Evolutionary conservation across 2,329 filamentous ascomycete species (phyloP), one percentile per base, ranked within the genome.

Genomic region (Aspergillus glaucus): DNA sequence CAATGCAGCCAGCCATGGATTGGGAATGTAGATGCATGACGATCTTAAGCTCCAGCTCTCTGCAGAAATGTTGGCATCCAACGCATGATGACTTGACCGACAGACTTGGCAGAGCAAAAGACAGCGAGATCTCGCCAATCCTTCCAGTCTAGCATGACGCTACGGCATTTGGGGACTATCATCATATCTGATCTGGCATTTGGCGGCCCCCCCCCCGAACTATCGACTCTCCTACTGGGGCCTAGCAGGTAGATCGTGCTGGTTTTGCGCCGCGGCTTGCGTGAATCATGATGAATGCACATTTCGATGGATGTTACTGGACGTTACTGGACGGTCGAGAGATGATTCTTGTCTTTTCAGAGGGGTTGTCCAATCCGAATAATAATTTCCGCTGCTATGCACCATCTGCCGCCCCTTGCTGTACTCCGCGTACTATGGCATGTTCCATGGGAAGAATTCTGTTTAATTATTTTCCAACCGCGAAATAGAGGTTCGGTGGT

Each of bases 341-440:
- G n/a, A 8, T n/a, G 3, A 15, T 36, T n/a, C 32, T 36, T 36
- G 3, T 36, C 32, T 17, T n/a, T 36, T 4, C 7, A 36, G 30
- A n/a, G 14, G 32, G 14, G 14, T 4, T 17, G 19, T 40, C 37
- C 15, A 34, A 34, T 44, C 26, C 43, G 26, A 28, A 28, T 28
- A 40, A 40, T 40, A 22, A 10, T 40, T 40, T 40, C 37, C 37
- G 37, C 26, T 15, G 21, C 49, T 45, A 46, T 47, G 36, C 32
- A 55, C 53, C 55, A 53, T 60, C 54, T 55, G 45, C 51, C 53
- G 50, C 55, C 62, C 63, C 62, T 64, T 66, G 50, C 61, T 45
- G 43, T 44, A 26, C 50, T 56, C 60, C 61, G 61, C 59, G 62
- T 64, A 28, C 26, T 28, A 61, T 59, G 55, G 58, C 50, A 61